A percentile compares a stretch with the other conserved stretches of the same genome.
These are phyloP conservation scores for Thraustotheca clavata DNA, from an alignment of 352 stramenopile genomes.

Conservation along the genomic window DNA sequence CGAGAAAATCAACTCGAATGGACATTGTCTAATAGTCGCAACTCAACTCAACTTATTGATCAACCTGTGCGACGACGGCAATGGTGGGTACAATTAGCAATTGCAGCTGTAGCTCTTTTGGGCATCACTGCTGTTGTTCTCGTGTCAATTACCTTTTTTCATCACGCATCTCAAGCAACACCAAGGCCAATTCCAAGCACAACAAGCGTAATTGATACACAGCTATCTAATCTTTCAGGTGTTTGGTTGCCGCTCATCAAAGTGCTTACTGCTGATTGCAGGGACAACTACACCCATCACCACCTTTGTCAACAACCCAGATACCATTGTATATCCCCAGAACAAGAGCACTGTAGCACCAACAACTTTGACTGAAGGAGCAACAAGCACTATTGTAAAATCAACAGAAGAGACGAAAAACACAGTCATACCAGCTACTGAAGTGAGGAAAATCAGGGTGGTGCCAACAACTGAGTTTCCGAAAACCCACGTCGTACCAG, in stretches of 20 bases:
- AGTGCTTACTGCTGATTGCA: neutral
- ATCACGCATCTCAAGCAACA: neutral
- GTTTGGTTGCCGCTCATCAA: neutral
- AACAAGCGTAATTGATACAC: neutral
- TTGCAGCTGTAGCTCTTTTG: neutral
- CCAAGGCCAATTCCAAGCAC: neutral
- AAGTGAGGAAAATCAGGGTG: no score
- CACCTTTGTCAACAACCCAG: neutral
- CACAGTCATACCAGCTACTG: no score
- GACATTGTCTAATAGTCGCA: neutral
- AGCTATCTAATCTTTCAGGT: neutral
- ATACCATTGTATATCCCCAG: no score
- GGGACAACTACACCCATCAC: neutral
- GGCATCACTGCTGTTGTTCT: neutral
- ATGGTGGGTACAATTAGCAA: neutral
- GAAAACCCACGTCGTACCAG: no score
- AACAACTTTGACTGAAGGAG: no score
- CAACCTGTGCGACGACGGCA: neutral
- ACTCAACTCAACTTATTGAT: neutral
- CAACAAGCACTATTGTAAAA: no score
- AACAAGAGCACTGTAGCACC: no score
- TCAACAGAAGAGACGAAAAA: no score
- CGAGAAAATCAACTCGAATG: neutral
- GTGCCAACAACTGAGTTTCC: no score
- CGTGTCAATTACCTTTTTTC: neutral